These are phyloP conservation scores for Bipolaris cookei DNA, from an alignment of 2,329 filamentous ascomycete genomes.

Conservation along the genomic window DNA sequence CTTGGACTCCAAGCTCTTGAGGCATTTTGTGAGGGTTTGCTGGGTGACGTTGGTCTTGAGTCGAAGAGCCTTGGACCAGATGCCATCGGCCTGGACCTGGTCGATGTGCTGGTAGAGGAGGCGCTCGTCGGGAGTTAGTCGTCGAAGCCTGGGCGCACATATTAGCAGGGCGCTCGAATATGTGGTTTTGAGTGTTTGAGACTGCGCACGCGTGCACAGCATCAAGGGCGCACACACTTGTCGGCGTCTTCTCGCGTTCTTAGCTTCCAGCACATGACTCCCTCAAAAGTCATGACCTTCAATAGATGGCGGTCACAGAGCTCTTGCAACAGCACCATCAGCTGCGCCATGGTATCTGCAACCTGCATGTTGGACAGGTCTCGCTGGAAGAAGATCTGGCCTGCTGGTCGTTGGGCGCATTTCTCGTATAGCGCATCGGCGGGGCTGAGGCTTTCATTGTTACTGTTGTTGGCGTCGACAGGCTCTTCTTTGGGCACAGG, in stretches of 20 bases:
- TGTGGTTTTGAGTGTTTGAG: background rate
- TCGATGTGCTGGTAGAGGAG: slow-evolving; percentile 91
- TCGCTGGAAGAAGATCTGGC: slow-evolving; percentile 50
- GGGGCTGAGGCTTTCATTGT: slow-evolving; percentile 24
- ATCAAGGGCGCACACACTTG: slow-evolving; percentile 35
- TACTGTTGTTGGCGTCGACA: slow-evolving; percentile 8
- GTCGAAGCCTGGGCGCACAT: slow-evolving; percentile 42
- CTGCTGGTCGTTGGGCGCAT: slow-evolving; percentile 43
- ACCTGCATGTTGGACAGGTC: slow-evolving; percentile 48
- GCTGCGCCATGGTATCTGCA: slow-evolving; percentile 42
- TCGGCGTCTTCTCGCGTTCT: slow-evolving; percentile 45
- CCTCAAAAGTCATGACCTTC: slow-evolving; percentile 47
- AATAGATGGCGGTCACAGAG: slow-evolving; percentile 47
- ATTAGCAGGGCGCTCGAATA: slow-evolving; percentile 15
- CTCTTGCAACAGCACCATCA: slow-evolving; percentile 42
- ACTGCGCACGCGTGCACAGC: background rate
- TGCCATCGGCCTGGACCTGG: slow-evolving; percentile 79
- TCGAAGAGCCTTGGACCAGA: slow-evolving; percentile 89
- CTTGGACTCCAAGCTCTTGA: slow-evolving; percentile 84
- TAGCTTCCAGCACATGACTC: slow-evolving; percentile 48
- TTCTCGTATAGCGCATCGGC: slow-evolving; percentile 48
- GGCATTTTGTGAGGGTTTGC: slow-evolving; percentile 76
- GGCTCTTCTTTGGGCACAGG: slow-evolving; percentile 30
- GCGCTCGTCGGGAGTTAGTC: slow-evolving; percentile 71
- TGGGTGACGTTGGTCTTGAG: slow-evolving; percentile 82